Evolutionary conservation across 768 basidiomycete genomes (phyloP), one percentile per base, ranked within the genome.

Genomic region (Termitomyces bulborhizus): DNA sequence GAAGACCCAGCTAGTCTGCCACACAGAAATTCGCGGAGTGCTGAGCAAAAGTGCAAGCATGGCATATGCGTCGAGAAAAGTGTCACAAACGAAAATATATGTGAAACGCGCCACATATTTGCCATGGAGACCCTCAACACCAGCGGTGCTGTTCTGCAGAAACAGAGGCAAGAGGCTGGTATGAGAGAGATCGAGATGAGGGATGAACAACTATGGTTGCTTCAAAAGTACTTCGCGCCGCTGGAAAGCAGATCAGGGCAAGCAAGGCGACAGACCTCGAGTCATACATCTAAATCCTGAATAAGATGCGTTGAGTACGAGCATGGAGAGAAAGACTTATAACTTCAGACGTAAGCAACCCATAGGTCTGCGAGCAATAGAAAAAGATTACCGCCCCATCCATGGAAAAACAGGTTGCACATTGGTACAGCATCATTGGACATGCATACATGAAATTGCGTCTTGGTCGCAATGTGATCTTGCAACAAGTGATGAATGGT

Each of bases 41-140:
- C 15, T 27, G 9, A 56, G 8, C 56, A 34, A 59, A 53, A 18
- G 29, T 55, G 51, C 58, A 62, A 21, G 43, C 15, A n/a, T 40
- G 7, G 39, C 15, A 40, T 40, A 8, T 40, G 39, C 39, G 21
- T 21, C 21, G 21, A 21, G 21, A 21, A 40, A 40, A 40, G 39
- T 40, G 6, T 8, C 39, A 40, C n/a, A 6, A 40, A n/a, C n/a
- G n/a, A 4, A 40, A 16, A n/a, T 4, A 40, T 6, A n/a, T 1
- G 6, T 40, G 18, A 40, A 40, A n/a, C n/a, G n/a, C 39, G 11
- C 32, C 32, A 32, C 1, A 9, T 32, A 32, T 1, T 32, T 11
- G 32, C 32, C 3, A 32, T 32, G 32, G 8, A 32, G 8, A 32
- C 11, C 32, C 3, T 32, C 32, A 32, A 9, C 32, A 32, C 11